Evolutionary conservation across 163 green algal genomes (phyloP).

Genomic region (Chloromonas sp.): DNA sequence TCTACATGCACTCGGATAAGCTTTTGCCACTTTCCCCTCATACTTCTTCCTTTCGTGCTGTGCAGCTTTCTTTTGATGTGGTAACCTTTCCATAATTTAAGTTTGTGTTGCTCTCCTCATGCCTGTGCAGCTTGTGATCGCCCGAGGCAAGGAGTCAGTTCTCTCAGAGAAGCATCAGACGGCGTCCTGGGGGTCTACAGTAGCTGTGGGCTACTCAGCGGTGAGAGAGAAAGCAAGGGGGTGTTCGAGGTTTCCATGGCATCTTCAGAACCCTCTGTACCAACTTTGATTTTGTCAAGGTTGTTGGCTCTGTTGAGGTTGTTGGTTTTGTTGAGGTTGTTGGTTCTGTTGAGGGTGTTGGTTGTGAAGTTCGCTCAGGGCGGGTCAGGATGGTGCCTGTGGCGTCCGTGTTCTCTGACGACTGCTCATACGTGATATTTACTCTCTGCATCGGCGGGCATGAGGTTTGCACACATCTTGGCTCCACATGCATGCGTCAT

Average conservation of each 20-base stretch:
- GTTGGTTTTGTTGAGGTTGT: no score
- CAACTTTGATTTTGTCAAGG: no score
- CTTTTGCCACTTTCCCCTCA: no score
- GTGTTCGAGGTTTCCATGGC: no score
- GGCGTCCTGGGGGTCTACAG: constrained; percentile 44
- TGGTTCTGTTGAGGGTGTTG: not conserved
- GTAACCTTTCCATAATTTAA: no score
- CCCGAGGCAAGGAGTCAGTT: constrained; percentile 69
- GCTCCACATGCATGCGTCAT: not conserved
- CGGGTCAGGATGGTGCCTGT: not conserved
- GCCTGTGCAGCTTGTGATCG: constrained; percentile 63
- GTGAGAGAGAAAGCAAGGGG: not conserved
- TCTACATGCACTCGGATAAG: no score
- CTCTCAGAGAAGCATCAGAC: constrained; percentile 66
- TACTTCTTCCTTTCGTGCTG: no score
- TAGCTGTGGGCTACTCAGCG: constrained; percentile 57
- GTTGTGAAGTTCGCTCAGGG: not conserved
- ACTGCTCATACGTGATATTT: not conserved
- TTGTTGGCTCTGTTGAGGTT: no score
- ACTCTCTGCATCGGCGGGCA: no score
- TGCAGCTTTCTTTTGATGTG: no score
- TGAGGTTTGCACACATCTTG: not conserved
- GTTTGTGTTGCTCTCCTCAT: no score
- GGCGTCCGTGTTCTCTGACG: not conserved
- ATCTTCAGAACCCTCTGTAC: not conserved